A percentile compares a stretch with the other conserved stretches of the same genome.
phyloP scores from a whole-genome alignment of 768 basidiomycete genomes.

The Lactarius trivialis region DNA sequence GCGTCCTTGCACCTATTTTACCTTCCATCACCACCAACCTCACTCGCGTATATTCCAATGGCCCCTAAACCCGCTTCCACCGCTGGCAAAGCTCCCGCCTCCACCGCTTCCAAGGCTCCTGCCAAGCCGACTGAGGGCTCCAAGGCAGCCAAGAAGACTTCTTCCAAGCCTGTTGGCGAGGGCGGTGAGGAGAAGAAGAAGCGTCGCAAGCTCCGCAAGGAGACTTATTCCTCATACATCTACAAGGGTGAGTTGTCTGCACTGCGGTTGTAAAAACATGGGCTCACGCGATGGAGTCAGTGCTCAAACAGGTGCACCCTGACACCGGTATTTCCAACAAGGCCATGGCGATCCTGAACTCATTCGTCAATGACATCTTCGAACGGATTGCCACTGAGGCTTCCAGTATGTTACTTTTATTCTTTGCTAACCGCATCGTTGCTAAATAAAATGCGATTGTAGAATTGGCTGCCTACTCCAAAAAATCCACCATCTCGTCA shows the following conservation, averaged over 20 bases:
- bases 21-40: slow-evolving; percentile 7
- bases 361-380: slow-evolving; percentile 91
- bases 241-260: slow-evolving; percentile 45
- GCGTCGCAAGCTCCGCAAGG: slow-evolving; percentile 81
- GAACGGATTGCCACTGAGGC: slow-evolving; percentile 88
- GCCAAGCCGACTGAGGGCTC: slow-evolving; percentile 43
- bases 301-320: slow-evolving; percentile 90
- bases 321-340: slow-evolving; percentile 99
- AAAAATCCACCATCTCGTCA: slow-evolving; percentile 98
- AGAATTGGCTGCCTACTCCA: slow-evolving; percentile 64
- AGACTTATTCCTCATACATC: slow-evolving; percentile 93
- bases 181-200: slow-evolving; percentile 45
- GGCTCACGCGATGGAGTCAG: too few relatives aligned
- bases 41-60: slow-evolving; percentile 36
- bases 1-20: slow-evolving; percentile 1
- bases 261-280: too few relatives aligned
- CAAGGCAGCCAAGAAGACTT: slow-evolving; percentile 56
- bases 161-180: slow-evolving; percentile 28
- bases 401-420: slow-evolving; percentile 50
- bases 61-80: slow-evolving; percentile 75
- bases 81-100: slow-evolving; percentile 76
- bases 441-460: too few relatives aligned
- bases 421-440: too few relatives aligned
- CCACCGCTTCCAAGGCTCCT: slow-evolving; percentile 57
- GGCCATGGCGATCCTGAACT: slow-evolving; percentile 88